A percentile compares a stretch with the other conserved stretches of the same genome.
These are phyloP conservation scores for Hypoxylon sp. DNA, from an alignment of 2,329 filamentous ascomycete species.

Conservation along the genomic window DNA sequence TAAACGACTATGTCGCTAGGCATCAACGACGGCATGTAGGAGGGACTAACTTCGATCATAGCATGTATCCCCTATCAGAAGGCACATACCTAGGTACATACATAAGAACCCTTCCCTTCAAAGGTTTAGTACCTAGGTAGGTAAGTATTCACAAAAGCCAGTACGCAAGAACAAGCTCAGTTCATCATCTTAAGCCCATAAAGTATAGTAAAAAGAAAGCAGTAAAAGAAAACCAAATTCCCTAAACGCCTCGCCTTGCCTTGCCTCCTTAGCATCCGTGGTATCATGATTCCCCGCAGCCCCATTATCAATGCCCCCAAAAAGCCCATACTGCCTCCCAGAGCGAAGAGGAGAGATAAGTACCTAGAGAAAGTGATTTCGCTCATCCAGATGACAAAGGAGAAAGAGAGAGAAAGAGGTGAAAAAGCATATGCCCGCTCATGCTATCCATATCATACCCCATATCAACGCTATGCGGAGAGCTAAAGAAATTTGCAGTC, in stretches of 20 bases:
- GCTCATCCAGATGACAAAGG: neutral
- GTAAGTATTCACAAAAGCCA: too few species aligned
- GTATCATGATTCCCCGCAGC: conserved; percentile 8
- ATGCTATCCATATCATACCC: neutral
- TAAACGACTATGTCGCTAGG: too few species aligned
- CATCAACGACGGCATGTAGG: conserved; percentile 1
- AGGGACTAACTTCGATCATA: too few species aligned
- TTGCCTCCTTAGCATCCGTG: conserved; percentile 1
- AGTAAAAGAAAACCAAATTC: neutral
- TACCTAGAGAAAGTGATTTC: neutral
- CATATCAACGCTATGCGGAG: neutral
- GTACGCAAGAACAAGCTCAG: neutral
- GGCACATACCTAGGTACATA: too few species aligned
- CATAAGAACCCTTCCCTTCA: neutral
- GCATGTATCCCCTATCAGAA: neutral
- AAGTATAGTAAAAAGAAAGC: neutral
- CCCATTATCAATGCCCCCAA: conserved; percentile 1
- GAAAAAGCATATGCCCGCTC: neutral
- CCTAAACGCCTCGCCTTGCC: conserved; percentile 15
- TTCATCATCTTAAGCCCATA: neutral
- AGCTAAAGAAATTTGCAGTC: neutral
- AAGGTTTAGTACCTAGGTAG: neutral
- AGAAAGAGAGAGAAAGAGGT: too few species aligned
- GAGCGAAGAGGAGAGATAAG: neutral
- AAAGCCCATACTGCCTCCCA: neutral